These are phyloP conservation scores for Plasmodium vivax DNA, from an alignment of 169 alveolate genomes.

Conservation along the genomic window DNA sequence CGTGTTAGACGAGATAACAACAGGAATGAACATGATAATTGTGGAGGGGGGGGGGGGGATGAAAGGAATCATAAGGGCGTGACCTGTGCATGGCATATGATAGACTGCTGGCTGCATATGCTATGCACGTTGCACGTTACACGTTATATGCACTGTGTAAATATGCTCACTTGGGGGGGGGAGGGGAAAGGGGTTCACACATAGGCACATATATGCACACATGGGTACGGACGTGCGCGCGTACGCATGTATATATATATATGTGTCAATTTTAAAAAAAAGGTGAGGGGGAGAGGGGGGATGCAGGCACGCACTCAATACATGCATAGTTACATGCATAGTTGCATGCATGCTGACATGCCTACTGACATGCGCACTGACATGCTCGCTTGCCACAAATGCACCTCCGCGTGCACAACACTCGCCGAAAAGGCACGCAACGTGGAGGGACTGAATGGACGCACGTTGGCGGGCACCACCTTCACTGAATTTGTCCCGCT, in stretches of 20 bases:
- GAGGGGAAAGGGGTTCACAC: neutral
- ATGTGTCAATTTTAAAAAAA: neutral
- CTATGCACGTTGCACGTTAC: neutral
- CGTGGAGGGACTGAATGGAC: neutral
- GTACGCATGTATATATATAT: neutral
- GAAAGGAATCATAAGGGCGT: slow-evolving; percentile 8
- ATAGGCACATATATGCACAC: neutral
- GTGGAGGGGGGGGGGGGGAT: neutral
- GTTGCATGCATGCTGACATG: neutral
- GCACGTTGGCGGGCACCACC: neutral
- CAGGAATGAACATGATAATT: neutral
- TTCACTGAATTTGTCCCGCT: neutral
- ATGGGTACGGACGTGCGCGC: neutral
- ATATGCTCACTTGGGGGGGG: neutral
- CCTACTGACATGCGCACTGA: neutral
- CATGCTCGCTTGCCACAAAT: neutral
- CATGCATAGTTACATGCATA: slow-evolving; percentile 14
- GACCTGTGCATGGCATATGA: neutral
- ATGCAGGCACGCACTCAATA: neutral
- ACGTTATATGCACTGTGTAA: neutral
- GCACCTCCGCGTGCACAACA: neutral
- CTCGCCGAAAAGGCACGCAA: neutral
- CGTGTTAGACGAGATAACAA: neutral
- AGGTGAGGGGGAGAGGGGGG: neutral
- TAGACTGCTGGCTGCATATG: neutral